Conservation (phyloP, 2,329 filamentous ascomycete genomes). For the Colletotrichum liriopes region DNA sequence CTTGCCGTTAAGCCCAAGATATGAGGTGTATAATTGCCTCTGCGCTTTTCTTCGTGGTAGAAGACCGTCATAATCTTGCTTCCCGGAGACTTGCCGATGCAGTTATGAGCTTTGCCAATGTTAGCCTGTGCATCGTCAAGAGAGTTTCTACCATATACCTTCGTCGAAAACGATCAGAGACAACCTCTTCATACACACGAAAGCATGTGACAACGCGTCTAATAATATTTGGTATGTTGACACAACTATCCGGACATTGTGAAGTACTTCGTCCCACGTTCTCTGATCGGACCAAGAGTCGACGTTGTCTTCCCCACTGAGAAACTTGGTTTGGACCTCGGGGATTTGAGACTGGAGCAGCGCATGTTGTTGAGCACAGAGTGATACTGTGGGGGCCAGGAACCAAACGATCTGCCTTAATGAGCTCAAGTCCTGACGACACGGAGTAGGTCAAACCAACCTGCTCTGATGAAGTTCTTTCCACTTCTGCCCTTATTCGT, state of each 20-base stretch:
- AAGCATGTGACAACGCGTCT: slow-evolving; percentile 82
- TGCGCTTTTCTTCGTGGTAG: slow-evolving; percentile 69
- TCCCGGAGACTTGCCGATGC: slow-evolving; percentile 73
- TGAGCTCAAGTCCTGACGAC: slow-evolving; percentile 1
- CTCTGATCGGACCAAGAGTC: slow-evolving; percentile 79
- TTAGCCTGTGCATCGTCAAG: slow-evolving; percentile 39
- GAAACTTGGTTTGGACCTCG: slow-evolving; percentile 70
- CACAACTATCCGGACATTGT: slow-evolving; percentile 79
- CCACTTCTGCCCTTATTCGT: slow-evolving; percentile 77
- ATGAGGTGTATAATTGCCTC: slow-evolving; percentile 66
- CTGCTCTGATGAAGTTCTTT: slow-evolving; percentile 67
- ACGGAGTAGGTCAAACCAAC: slow-evolving; percentile 54
- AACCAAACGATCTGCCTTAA: slow-evolving; percentile 78
- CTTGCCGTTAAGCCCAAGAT: slow-evolving; percentile 88
- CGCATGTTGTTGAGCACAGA: slow-evolving; percentile 77
- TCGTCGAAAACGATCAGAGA: slow-evolving; percentile 87
- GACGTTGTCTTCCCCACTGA: slow-evolving; percentile 79
- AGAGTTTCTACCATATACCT: slow-evolving; percentile 64
- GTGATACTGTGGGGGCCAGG: slow-evolving; percentile 76
- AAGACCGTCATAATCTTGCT: slow-evolving; percentile 81
- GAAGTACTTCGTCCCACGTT: slow-evolving; percentile 78
- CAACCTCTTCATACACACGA: slow-evolving; percentile 76
- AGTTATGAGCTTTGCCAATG: slow-evolving; percentile 77
- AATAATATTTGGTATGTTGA: slow-evolving; percentile 83
- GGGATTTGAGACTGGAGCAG: slow-evolving; percentile 74